Evolutionary conservation across 352 stramenopile species (phyloP).

Genomic region (Pythium biforme): DNA sequence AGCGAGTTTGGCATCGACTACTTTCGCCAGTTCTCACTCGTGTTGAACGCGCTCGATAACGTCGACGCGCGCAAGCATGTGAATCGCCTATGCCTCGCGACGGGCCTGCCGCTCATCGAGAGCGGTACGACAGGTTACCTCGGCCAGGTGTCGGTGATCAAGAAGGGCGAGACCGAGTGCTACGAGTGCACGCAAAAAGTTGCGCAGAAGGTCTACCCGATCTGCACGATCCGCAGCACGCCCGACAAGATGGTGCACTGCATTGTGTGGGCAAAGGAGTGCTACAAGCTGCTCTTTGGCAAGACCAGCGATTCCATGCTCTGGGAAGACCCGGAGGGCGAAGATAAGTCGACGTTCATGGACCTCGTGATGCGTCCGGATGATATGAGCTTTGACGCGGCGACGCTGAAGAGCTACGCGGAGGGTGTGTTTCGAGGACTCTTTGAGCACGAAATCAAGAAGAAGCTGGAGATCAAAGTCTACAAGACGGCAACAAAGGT

Average conservation of each 20-base stretch:
- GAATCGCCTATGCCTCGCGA: slow-evolving; percentile 97
- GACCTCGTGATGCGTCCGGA: slow-evolving; percentile 50
- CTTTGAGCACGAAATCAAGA: slow-evolving; percentile 96
- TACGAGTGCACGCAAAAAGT: slow-evolving; percentile 98
- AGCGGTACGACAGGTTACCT: slow-evolving; percentile 98
- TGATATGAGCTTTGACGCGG: slow-evolving; percentile 41
- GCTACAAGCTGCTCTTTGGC: slow-evolving; percentile 87
- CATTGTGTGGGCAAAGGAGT: slow-evolving; percentile 98
- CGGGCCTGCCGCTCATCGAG: slow-evolving; percentile 91
- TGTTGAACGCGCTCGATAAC: slow-evolving; percentile 99
- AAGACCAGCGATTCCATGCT: slow-evolving; percentile 94
- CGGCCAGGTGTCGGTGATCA: slow-evolving; percentile 97
- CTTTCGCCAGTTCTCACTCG: slow-evolving; percentile 95
- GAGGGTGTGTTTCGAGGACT: slow-evolving; percentile 83
- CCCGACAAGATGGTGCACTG: slow-evolving; percentile 99
- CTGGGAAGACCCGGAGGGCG: slow-evolving; percentile 82
- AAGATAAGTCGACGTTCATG: slow-evolving; percentile 89
- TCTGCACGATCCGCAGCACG: slow-evolving; percentile 99
- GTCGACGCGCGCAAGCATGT: slow-evolving; percentile 98
- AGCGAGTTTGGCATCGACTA: slow-evolving; percentile 92
- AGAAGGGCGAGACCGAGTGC: slow-evolving; percentile 96
- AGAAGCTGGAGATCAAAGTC: slow-evolving; percentile 94
- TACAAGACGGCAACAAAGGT: slow-evolving; percentile 95
- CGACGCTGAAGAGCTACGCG: slow-evolving; percentile 62
- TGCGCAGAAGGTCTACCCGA: slow-evolving; percentile 98